Evolutionary conservation across 768 basidiomycete species (phyloP).

Genomic region (Brasilioporus rufonigricans): DNA sequence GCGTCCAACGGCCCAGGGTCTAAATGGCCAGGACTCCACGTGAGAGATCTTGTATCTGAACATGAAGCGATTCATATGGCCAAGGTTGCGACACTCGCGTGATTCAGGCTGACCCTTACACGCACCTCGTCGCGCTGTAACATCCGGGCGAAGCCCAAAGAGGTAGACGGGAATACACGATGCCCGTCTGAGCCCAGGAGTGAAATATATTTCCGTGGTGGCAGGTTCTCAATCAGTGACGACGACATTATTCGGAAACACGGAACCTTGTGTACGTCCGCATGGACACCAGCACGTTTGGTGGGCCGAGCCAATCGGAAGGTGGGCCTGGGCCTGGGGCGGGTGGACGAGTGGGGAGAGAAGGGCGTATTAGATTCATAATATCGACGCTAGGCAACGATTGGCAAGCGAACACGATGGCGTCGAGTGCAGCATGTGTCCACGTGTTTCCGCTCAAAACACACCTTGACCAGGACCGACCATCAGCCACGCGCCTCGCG

Average conservation of each 20-base stretch:
- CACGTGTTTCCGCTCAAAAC: constrained; percentile 22
- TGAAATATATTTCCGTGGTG: not conserved
- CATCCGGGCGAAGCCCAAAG: not conserved
- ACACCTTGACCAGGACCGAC: constrained; percentile 5
- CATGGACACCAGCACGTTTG: not conserved
- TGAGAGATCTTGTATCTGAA: not conserved
- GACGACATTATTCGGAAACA: too few relatives aligned
- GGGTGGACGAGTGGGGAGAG: too few relatives aligned
- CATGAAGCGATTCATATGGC: not conserved
- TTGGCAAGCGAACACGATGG: too few relatives aligned
- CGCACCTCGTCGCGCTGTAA: not conserved
- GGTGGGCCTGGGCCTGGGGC: not conserved
- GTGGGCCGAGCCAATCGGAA: not conserved
- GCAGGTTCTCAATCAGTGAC: not conserved
- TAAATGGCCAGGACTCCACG: not conserved
- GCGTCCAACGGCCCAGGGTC: not conserved
- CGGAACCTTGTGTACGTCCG: too few relatives aligned
- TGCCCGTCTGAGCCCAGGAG: too few relatives aligned
- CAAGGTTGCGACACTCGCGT: too few relatives aligned
- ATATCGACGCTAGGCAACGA: too few relatives aligned
- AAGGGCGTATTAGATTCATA: not conserved
- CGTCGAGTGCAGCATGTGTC: not conserved
- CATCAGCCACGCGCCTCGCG: constrained; percentile 13
- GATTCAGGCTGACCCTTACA: too few relatives aligned
- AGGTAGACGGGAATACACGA: too few relatives aligned